Base-by-base conservation (phyloP, 2,329 filamentous ascomycete genomes). In the Xylariaceae sp. region DNA sequence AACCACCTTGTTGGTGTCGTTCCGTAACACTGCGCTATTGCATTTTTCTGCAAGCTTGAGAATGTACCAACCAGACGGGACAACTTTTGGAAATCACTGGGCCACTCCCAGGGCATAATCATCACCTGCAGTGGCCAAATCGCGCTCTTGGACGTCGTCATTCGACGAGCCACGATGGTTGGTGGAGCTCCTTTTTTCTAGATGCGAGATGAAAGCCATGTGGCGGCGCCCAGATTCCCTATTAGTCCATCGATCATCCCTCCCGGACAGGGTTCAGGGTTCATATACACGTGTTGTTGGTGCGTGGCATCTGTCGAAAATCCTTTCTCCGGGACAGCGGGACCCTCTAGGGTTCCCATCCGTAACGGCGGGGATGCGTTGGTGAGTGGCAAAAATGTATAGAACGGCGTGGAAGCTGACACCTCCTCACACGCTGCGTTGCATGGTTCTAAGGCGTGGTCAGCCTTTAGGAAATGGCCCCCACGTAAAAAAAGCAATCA, bases 271-370 rank as follows among this genome's bases (percentile, higher is more conserved):
- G 37, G 37, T 42, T 10, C 37, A 9, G 11, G 37, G 37, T 42
- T 42, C 37, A 9, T 9, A 10, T 13, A 42, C 37, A 42, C 37
- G 37, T 10, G 8, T 42, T 42, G 9, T 13, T 42, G 37, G 37
- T 9, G 11, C 37, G 11, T 42, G 37, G 37, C 37, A 42, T 42
- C 11, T 42, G 37, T 42, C 11, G 37, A 63, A 93, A 90, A 44
- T 90, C 97, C 70, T 88, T 88, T 99, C 35, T 99, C 99, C 82
- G 99, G 94, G 94, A 96, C 97, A 66, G 94, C 37, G 94, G 73
- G 87, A 93, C 37, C 11, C 37, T 42, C 9, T 42, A 42, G 8
- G 37, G 37, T 42, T 42, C 11, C 11, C 8, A 42, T 42, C 37
- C 37, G 37, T 42, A 42, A 42, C 37, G 11, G 37, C 11, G 37